Evolutionary conservation across 140 eudicot species (phyloP).

Genomic region (Cichorium intybus): DNA sequence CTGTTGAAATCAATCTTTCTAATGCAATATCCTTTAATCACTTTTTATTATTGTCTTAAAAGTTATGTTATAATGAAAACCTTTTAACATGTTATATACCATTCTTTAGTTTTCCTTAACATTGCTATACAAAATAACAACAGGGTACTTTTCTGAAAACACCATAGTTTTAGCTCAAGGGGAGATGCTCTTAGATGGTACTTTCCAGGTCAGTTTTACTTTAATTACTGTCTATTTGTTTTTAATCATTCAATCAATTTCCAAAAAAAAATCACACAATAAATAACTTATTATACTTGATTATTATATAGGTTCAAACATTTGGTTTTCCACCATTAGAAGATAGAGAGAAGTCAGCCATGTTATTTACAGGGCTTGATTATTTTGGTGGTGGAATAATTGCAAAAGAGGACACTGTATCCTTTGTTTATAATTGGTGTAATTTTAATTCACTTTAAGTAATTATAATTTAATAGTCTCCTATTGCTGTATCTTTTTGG

Average conservation of each 20-base stretch:
- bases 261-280: too few species aligned
- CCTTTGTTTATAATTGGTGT: constrained; percentile 25
- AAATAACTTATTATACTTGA: neutral
- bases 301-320: constrained; percentile 69
- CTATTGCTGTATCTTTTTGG: constrained; percentile 2
- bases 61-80: neutral
- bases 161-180: constrained; percentile 98
- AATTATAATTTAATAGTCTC: neutral
- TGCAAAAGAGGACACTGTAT: constrained; percentile 84
- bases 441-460: neutral
- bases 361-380: constrained; percentile 67
- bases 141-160: constrained; percentile 88
- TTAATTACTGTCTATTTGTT: too few species aligned
- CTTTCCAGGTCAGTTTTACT: constrained; percentile 61
- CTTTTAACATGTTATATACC: too few species aligned
- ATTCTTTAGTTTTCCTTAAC: constrained; percentile 62
- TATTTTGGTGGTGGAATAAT: constrained; percentile 76
- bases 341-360: constrained; percentile 72
- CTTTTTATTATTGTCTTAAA: constrained; percentile 4
- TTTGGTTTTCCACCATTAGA: constrained; percentile 98
- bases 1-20: constrained; percentile 79
- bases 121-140: constrained; percentile 68
- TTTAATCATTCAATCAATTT: too few species aligned
- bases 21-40: constrained; percentile 89
- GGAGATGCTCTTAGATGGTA: constrained; percentile 74